These are phyloP conservation scores for Boletus mariae DNA, from an alignment of 1,284 basidiomycete genomes.

Conservation along the genomic window DNA sequence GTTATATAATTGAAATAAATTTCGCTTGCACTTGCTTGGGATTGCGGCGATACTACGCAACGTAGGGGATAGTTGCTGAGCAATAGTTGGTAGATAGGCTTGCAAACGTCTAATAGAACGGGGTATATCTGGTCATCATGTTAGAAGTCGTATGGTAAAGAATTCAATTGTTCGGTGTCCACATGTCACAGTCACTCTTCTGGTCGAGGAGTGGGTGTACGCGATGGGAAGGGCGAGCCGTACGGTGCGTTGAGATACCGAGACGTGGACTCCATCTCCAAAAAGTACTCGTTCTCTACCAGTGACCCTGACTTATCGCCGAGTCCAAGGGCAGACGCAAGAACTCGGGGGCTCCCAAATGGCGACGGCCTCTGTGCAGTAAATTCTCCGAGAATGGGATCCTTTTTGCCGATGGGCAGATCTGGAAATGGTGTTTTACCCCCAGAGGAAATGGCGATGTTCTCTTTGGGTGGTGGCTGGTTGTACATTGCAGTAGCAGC, in stretches of 20 bases:
- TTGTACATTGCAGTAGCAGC: conserved; percentile 87
- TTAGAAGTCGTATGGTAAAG: conserved; percentile 33
- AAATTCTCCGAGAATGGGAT: conserved; percentile 59
- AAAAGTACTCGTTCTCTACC: conserved; percentile 39
- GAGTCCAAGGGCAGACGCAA: conserved; percentile 46
- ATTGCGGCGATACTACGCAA: conserved; percentile 23
- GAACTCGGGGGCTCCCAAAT: conserved; percentile 46
- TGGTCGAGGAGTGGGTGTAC: conserved; percentile 50
- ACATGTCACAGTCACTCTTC: conserved; percentile 31
- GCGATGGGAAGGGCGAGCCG: conserved; percentile 61
- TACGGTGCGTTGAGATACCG: conserved; percentile 63
- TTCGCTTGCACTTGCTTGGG: conserved; percentile 32
- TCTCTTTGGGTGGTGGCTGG: conserved; percentile 54
- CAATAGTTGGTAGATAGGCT: conserved; percentile 34
- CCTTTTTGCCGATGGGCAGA: conserved; percentile 49
- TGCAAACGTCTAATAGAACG: conserved; percentile 33
- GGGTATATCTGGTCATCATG: conserved; percentile 36
- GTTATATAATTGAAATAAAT: conserved; percentile 37
- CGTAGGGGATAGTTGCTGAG: conserved; percentile 24
- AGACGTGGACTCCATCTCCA: conserved; percentile 49
- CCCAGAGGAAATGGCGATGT: conserved; percentile 36
- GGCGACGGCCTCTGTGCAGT: conserved; percentile 45
- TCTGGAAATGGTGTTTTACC: conserved; percentile 43
- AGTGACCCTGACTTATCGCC: conserved; percentile 31
- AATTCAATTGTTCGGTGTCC: conserved; percentile 18